Evolutionary conservation across 1,139 yeast genomes (phyloP), one percentile per base, ranked within the genome.

Genomic region (Yamadazyma atlantica): DNA sequence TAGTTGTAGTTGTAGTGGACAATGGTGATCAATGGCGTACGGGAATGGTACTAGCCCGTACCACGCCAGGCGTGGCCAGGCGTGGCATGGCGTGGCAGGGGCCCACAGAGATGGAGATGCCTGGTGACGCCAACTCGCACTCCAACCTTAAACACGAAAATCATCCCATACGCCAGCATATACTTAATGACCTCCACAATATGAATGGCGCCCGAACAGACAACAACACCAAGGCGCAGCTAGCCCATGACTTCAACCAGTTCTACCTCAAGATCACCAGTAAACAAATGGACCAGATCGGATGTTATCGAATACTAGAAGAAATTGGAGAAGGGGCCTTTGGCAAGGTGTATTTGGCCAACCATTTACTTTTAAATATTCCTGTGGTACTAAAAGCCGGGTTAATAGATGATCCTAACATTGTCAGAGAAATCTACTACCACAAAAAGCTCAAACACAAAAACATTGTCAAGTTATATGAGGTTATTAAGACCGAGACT

Each of bases 351-450:
- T 92, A 85, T 55, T 65, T 90, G 31, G 97, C 96, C 1, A 68
- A 69, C 23, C 97, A 92, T 55, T 74, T 75, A 33, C 69, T 88
- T 34, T 73, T 95, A 9, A 80, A 80, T 41, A 71, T 80, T 16
- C 82, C 82, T 51, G 95, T 87, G 4, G 97, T 94, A 21, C 62
- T 92, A 41, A 92, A 92, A 54, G 84, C 92, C 42, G 95, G 97
- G 2, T 69, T 77, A n/a, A 78, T 82, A 39, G 78, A 76, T 40
- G 95, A 87, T 55, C 90, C 95, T 21, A 89, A 89, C 52, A 74
- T 92, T n/a, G 95, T 90, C 22, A 69, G 97, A 42, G 98, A 92
- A 54, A 88, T 88, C 25, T 89, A 85, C 54, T 94, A 89, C 55
- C 94, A 90, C 53, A 73, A 87, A 37, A 94, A 87, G 54, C 79